phyloP scores from a whole-genome alignment of 2,329 filamentous ascomycete genomes.

The Teratosphaeria nubilosa region DNA sequence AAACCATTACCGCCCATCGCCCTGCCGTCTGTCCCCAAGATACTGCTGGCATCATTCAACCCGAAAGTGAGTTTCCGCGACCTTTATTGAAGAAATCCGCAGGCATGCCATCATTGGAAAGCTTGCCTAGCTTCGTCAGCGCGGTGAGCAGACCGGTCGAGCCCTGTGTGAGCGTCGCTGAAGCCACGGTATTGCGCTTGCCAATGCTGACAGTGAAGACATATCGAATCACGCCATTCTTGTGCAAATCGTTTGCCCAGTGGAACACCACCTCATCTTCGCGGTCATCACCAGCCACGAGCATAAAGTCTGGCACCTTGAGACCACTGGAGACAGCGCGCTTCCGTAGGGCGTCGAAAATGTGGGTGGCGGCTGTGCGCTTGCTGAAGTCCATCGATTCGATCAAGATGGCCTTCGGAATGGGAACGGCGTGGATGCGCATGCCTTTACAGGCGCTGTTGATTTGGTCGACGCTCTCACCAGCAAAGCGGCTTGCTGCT shows the following conservation, averaged over 20 bases:
- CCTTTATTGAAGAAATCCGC: constrained; percentile 19
- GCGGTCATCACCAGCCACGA: constrained; percentile 81
- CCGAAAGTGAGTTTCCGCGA: background rate
- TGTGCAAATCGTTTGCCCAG: constrained; percentile 73
- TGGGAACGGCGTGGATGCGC: constrained; percentile 70
- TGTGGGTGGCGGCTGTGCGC: constrained; percentile 65
- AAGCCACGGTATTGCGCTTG: constrained; percentile 78
- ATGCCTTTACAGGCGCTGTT: constrained; percentile 84
- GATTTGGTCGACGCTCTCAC: constrained; percentile 87
- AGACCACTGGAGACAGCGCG: constrained; percentile 25
- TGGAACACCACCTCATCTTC: constrained; percentile 91
- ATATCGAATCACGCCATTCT: constrained; percentile 42
- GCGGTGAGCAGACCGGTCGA: constrained; percentile 58
- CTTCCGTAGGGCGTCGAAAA: constrained; percentile 46
- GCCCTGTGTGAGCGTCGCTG: constrained; percentile 76
- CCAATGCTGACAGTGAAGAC: constrained; percentile 82
- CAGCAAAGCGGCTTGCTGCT: constrained; percentile 66
- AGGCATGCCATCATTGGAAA: constrained; percentile 15
- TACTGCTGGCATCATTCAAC: background rate
- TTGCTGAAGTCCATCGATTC: constrained; percentile 84
- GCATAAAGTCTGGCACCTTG: constrained; percentile 63
- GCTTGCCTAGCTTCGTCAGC: constrained; percentile 22
- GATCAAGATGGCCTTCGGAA: constrained; percentile 68
- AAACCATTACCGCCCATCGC: background rate
- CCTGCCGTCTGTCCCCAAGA: background rate